These are phyloP conservation scores for Quercus tomentella DNA, from an alignment of 331 rosid species.

Conservation along the genomic window DNA sequence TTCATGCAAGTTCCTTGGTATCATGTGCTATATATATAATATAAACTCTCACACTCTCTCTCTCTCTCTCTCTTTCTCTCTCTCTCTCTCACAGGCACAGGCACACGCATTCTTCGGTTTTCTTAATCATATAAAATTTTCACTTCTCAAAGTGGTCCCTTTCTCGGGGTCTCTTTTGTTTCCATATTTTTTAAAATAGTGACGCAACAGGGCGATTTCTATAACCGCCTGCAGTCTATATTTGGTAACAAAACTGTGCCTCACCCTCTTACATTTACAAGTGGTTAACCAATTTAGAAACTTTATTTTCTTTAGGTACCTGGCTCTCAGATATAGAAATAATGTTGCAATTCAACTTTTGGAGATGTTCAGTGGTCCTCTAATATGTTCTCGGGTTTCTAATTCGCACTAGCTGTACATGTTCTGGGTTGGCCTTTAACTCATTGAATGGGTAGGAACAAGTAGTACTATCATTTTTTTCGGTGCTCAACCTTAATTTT, in stretches of 20 bases:
- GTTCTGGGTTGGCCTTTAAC: neutral
- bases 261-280: neutral
- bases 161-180: neutral
- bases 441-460: neutral
- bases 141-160: neutral
- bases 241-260: conserved; percentile 9
- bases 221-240: neutral
- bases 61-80: neutral
- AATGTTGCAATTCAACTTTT: neutral
- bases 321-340: neutral
- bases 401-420: neutral
- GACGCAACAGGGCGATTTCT: conserved; percentile 16
- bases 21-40: conserved; percentile 15
- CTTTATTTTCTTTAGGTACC: neutral
- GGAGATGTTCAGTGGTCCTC: neutral
- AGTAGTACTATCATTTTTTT: neutral
- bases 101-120: neutral
- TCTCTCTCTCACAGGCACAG: neutral
- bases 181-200: neutral
- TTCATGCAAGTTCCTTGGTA: conserved; percentile 45
- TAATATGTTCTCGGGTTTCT: neutral
- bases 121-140: neutral
- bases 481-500: neutral
- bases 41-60: neutral
- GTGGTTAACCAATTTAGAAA: conserved; percentile 9